Base-by-base conservation (phyloP, 306 rosid species). In the Vachellia collinsii region DNA sequence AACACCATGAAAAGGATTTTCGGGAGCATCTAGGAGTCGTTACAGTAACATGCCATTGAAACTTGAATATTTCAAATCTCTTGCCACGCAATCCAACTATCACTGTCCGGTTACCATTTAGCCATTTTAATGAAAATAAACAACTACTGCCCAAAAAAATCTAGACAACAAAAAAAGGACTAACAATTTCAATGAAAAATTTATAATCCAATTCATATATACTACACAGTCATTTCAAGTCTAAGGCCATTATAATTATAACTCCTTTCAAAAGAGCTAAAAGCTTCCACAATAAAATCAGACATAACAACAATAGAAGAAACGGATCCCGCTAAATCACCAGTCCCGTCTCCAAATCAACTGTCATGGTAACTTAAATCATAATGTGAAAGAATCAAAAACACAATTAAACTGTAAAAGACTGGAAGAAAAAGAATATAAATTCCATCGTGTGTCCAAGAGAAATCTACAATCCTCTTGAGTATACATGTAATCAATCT, bases 381-480 rank as follows among this genome's bases (percentile, higher is more conserved):
- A 7, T 41, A 7, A 41, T 7, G 10, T 7, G n/a, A 44, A 16
- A 63, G 12, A 23, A 53, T 17, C 23, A 17, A 75, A 77, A 75
- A 17, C 23, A 77, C 23, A 77, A 37, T n/a, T 5, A 34, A 34
- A 34, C 22, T 13, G 43, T 42, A 47, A 75, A 70, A 12, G 36
- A 70, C 41, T 75, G 34, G 56, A 48, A 79, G 41, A 63, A 74
- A 29, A 71, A 56, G 53, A 81, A 76, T 72, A 76, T 70, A 78
- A 80, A 67, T 75, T 72, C 47, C 77, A 61, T 61, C 67, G 7
- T 13, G 19, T 63, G 61, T 71, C 59, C 63, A 77, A 81, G 44
- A 50, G 64, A 72, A 47, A 66, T 78, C 84, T 80, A 83, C 83
- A 78, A 56, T 72, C 81, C 65, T 76, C 77, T 78, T 62, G 75